Evolutionary conservation across 768 basidiomycete species (phyloP), one percentile per base, ranked within the genome.

Genomic region (Holtermannia corniformis): DNA sequence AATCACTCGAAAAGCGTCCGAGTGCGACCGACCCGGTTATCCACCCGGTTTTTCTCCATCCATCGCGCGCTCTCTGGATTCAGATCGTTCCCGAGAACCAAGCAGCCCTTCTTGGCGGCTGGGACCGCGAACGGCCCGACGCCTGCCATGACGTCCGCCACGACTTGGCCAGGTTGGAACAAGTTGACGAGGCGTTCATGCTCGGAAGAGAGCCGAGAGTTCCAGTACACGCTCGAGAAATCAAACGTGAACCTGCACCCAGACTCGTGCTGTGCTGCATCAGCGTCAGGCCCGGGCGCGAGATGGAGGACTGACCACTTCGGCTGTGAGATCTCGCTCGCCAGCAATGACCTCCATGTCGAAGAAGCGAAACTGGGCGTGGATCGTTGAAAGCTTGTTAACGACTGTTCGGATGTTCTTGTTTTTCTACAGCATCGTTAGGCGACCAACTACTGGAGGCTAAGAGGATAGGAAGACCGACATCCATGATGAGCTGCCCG

Each of bases 221-320:
- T 99, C 92, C 92, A 99, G 73, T 99, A 99, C 12, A 97, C 95
- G 66, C 83, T 78, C 4, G 85, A 83, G 67, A 97, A 99, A 70
- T 99, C 91, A 63, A 99, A 97, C 1, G 79, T 83, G 73, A 97
- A 97, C 26, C 76, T 77, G 70, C 91, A 96, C 61, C 82, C 79
- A 5, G 84, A 81, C 76, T 99, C 93, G 57, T 78, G 78, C 91
- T 95, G 63, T 5, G 14, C 14, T 5, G 13, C n/a, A 47, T 23
- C 51, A 28, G 24, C 24, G 43, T 1, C 20, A 40, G 21, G 23
- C 5, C 11, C 1, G 41, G 44, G 40, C 20, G 27, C 13, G 32
- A 32, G 27, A 40, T 48, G 24, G 23, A 21, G 22, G n/a, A 74
- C 83, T 53, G 61, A 93, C 93, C 73, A 89, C 86, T 62, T 86